Evolutionary conservation across 177 flowering plant genomes (phyloP), one percentile per base, ranked within the genome.

Genomic region (Vitis hybrid): DNA sequence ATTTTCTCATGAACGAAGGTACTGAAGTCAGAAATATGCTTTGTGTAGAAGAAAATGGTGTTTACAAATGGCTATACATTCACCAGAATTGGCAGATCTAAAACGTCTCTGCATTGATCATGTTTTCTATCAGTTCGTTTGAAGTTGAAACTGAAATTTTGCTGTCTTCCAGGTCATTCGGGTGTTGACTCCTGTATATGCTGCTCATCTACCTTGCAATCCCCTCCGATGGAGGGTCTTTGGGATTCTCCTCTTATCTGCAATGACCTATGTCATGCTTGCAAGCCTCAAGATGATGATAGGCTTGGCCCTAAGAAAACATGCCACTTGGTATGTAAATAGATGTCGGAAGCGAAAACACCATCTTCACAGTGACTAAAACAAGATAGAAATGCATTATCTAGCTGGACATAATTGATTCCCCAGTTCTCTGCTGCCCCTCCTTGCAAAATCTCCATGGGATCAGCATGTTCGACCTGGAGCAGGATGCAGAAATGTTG

Each of bases 151-250:
- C 28, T 38, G 47, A 22, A 57, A 18, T 47, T 67, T 7, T 12
- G 53, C 3, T 24, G 2, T 58, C 61, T 74, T 75, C 68, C 84
- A 95, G 99, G 97, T 95, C 4, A 91, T 95, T 64, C 88, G 99
- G 56, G 98, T 95, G 56, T 76, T 93, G 64, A 82, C 93, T 65
- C 97, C 97, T 19, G 88, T 95, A 49, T 93, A 85, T 81, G 90
- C 91, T 18, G 96, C 96, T 65, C 91, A 73, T 76, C 89, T 95
- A 59, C 99, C 98, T 7, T 76, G 28, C 57, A 81, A 79, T 33
- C 98, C 96, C 15, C 79, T 86, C 10, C 82, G 77, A 5, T 93
- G 93, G 99, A 87, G 92, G 78, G 61, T 90, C 20, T 84, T 92
- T 38, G 91, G 95, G 91, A 87, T 92, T 19, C 61, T 85, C 24